Evolutionary conservation across 805 yeast species (phyloP).

Genomic region (Kluyveromyces wickerhamii): DNA sequence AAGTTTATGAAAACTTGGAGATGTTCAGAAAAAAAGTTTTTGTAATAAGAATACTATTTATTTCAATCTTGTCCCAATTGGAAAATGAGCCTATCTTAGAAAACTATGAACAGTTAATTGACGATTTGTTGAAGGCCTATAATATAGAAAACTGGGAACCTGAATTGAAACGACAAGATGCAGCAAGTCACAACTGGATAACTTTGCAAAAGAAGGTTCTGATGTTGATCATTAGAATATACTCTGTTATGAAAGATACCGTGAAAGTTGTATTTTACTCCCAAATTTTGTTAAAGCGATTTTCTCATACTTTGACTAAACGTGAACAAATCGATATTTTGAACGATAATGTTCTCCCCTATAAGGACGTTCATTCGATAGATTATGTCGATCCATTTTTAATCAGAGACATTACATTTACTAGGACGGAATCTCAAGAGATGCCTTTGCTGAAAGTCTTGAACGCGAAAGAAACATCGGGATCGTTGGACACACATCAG

Average conservation of each 20-base stretch:
- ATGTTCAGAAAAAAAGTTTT: slow-evolving; percentile 63
- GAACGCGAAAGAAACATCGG: slow-evolving; percentile 8
- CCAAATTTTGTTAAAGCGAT: slow-evolving; percentile 47
- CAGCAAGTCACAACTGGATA: slow-evolving; percentile 41
- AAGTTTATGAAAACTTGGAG: slow-evolving; percentile 53
- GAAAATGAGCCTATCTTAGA: slow-evolving; percentile 8
- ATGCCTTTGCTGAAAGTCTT: slow-evolving; percentile 8
- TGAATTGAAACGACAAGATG: slow-evolving; percentile 24
- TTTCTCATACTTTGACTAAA: slow-evolving; percentile 42
- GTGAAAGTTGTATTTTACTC: slow-evolving; percentile 40
- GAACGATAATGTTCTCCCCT: slow-evolving; percentile 22
- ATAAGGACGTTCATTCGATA: slow-evolving; percentile 11
- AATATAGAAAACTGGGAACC: slow-evolving; percentile 38
- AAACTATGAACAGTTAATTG: slow-evolving; percentile 38
- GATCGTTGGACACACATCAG: slow-evolving; percentile 31
- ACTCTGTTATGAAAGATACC: slow-evolving; percentile 43
- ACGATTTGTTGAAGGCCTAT: slow-evolving; percentile 43
- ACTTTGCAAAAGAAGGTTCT: slow-evolving; percentile 49
- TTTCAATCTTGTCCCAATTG: slow-evolving; percentile 39
- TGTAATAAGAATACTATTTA: slow-evolving; percentile 56
- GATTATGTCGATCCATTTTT: slow-evolving; percentile 72
- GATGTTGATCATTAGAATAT: slow-evolving; percentile 43
- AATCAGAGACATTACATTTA: slow-evolving; percentile 42
- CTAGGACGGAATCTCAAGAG: slow-evolving; percentile 21
- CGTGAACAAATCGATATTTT: slow-evolving; percentile 48